Conservation (phyloP, 1,284 basidiomycete genomes). For the Apiotrichum mycotoxinovorans region DNA sequence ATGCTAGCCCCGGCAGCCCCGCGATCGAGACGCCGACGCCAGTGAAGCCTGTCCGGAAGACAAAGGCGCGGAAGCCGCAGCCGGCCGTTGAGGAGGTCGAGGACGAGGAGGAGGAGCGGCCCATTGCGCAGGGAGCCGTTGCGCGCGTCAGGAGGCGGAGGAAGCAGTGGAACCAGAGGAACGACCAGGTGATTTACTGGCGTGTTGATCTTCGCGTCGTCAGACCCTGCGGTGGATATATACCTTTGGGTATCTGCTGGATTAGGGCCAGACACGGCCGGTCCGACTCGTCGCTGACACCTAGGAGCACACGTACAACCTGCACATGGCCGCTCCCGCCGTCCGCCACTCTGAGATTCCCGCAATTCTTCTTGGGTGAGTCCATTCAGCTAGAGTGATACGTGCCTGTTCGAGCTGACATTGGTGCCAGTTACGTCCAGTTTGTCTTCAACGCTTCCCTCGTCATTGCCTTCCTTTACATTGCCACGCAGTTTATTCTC, state of each 20-base stretch:
- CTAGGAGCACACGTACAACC: constrained; percentile 40
- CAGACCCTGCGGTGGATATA: too few relatives aligned
- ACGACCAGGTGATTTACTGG: constrained; percentile 32
- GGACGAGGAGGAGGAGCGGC: constrained; percentile 20
- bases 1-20: neutral
- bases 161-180: constrained; percentile 51
- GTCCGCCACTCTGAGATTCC: constrained; percentile 49
- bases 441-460: constrained; percentile 92
- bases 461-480: constrained; percentile 76
- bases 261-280: too few relatives aligned
- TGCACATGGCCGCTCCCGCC: constrained; percentile 39
- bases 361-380: constrained; percentile 69
- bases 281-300: neutral
- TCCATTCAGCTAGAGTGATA: constrained; percentile 5
- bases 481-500: constrained; percentile 77
- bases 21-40: neutral
- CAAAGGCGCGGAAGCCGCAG: constrained; percentile 1
- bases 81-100: constrained; percentile 7
- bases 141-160: constrained; percentile 65
- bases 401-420: constrained; percentile 14
- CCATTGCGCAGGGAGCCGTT: constrained; percentile 62
- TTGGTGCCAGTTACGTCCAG: constrained; percentile 81
- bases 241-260: too few relatives aligned
- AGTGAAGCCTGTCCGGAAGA: neutral
- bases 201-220: neutral